Conservation (phyloP, 2,329 filamentous ascomycete species). For the Xylaria sp. region DNA sequence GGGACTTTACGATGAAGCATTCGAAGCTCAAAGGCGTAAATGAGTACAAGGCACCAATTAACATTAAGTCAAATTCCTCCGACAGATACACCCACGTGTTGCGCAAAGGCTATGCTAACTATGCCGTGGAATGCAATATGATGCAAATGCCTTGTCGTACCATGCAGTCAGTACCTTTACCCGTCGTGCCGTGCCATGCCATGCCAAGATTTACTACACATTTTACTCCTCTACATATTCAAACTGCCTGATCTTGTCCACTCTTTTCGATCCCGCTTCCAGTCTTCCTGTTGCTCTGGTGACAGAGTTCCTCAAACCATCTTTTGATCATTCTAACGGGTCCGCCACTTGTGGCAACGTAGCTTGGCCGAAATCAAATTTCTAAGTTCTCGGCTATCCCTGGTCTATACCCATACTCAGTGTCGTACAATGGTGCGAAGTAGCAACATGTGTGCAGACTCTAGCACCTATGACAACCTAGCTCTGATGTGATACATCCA, state of each 20-base stretch:
- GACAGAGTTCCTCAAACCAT: background rate
- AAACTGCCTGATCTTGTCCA: constrained; percentile 28
- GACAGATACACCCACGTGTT: constrained; percentile 21
- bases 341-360: background rate
- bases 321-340: background rate
- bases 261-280: constrained; percentile 1
- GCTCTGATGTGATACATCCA: constrained; percentile 1
- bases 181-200: constrained; percentile 23
- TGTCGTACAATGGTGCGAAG: background rate
- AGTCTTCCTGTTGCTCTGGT: background rate
- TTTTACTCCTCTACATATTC: constrained; percentile 33
- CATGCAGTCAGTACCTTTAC: constrained; percentile 25
- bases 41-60: constrained; percentile 5
- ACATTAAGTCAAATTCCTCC: constrained; percentile 26
- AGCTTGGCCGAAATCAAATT: constrained; percentile 1
- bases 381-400: background rate
- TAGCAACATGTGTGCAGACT: background rate
- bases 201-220: constrained; percentile 35
- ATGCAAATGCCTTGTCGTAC: constrained; percentile 9
- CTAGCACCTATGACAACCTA: background rate
- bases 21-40: background rate
- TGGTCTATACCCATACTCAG: background rate
- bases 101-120: constrained; percentile 24
- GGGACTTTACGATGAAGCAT: no score
- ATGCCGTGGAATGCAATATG: constrained; percentile 16